Evolutionary conservation across 2,329 filamentous ascomycete genomes (phyloP).

Genomic region (Fonsecaea multimorphosa): DNA sequence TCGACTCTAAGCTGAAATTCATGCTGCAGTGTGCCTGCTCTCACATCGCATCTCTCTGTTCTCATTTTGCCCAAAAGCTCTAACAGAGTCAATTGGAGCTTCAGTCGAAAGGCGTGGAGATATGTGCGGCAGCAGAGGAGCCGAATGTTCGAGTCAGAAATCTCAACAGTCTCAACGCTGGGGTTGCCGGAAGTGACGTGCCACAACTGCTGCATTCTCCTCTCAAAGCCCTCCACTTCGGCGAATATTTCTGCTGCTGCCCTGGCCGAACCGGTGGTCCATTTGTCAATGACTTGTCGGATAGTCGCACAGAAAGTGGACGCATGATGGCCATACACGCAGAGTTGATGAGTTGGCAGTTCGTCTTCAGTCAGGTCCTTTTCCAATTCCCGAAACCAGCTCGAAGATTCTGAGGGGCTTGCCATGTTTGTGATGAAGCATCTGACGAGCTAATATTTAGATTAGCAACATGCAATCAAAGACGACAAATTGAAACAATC

Average conservation of each 20-base stretch:
- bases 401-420: conserved; percentile 28
- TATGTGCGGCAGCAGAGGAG: conserved; percentile 23
- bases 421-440: conserved; percentile 27
- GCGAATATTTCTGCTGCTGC: conserved; percentile 8
- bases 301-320: conserved; percentile 26
- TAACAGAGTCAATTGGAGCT: conserved; percentile 27
- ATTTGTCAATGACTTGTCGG: conserved; percentile 10
- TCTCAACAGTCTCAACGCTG: neutral
- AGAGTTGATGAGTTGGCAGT: conserved; percentile 18
- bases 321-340: conserved; percentile 26
- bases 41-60: neutral
- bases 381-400: conserved; percentile 29
- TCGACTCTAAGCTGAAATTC: conserved; percentile 11
- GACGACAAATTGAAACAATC: no score
- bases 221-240: conserved; percentile 22
- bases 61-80: conserved; percentile 20
- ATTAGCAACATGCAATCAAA: neutral
- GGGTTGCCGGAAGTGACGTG: neutral
- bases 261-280: neutral
- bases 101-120: conserved; percentile 28
- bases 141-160: conserved; percentile 18
- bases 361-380: conserved; percentile 19
- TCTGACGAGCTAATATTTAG: conserved; percentile 23
- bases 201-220: conserved; percentile 11
- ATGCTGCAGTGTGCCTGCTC: conserved; percentile 1